Conservation (phyloP, 306 rosid species). For the Heteromeles arbutifolia region DNA sequence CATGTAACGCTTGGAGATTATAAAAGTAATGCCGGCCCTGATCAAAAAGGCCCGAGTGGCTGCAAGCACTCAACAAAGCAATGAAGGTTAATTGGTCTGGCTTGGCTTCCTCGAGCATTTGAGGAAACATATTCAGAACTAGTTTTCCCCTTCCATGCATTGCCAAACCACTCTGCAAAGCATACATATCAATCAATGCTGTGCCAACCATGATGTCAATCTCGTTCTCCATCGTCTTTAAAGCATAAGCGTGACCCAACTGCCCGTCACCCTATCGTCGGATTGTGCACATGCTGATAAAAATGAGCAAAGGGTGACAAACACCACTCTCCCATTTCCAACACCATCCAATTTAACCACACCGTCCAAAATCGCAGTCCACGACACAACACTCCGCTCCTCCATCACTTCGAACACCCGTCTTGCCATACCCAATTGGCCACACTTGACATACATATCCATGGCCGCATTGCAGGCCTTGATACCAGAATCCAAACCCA, state of each 20-base stretch:
- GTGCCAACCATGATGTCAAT: constrained; percentile 55
- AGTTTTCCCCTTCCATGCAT: constrained; percentile 59
- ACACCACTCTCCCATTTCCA: constrained; percentile 47
- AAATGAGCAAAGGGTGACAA: constrained; percentile 52
- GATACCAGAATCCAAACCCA: constrained; percentile 29
- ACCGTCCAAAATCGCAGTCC: constrained; percentile 71
- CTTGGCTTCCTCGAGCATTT: constrained; percentile 46
- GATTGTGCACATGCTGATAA: constrained; percentile 55
- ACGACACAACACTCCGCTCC: constrained; percentile 54
- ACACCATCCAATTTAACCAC: constrained; percentile 55
- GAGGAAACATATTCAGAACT: constrained; percentile 40
- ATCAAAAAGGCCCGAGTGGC: constrained; percentile 64
- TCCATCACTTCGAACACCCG: constrained; percentile 47
- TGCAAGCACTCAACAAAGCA: constrained; percentile 67
- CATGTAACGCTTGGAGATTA: constrained; percentile 38
- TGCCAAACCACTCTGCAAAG: constrained; percentile 66
- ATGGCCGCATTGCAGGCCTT: constrained; percentile 53
- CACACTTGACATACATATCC: constrained; percentile 69
- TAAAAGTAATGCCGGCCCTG: constrained; percentile 46
- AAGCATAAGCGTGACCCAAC: constrained; percentile 68
- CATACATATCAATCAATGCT: constrained; percentile 64
- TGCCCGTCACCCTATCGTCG: constrained; percentile 42
- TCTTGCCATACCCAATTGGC: constrained; percentile 38
- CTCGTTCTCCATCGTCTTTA: constrained; percentile 32
- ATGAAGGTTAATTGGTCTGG: constrained; percentile 65